phyloP scores from a whole-genome alignment of 129 eudicot species.

The Dittrichia graveolens region DNA sequence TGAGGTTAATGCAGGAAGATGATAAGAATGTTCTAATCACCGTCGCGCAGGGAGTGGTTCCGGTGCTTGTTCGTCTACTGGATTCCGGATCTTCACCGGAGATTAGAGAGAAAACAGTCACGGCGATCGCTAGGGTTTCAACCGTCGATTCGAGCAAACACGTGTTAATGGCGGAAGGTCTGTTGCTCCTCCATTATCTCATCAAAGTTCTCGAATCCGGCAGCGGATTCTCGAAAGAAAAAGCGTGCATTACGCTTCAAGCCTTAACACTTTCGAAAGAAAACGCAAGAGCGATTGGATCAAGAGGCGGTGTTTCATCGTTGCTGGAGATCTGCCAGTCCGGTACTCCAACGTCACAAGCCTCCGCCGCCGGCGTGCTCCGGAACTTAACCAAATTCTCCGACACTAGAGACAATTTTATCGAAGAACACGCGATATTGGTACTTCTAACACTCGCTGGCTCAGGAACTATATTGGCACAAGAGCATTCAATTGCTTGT shows the following conservation, averaged over 20 bases:
- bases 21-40: conserved; percentile 64
- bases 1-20: conserved; percentile 47
- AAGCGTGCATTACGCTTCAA: conserved; percentile 58
- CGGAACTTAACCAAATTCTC: conserved; percentile 48
- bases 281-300: conserved; percentile 62
- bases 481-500: conserved; percentile 72
- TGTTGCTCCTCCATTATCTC: conserved; percentile 48
- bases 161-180: conserved; percentile 53
- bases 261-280: conserved; percentile 53
- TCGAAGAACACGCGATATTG: conserved; percentile 55
- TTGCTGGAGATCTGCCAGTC: conserved; percentile 57
- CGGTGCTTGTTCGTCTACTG: conserved; percentile 54
- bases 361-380: conserved; percentile 62
- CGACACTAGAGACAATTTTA: conserved; percentile 43
- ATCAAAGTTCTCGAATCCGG: conserved; percentile 67
- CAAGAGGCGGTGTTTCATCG: conserved; percentile 65
- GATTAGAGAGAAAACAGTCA: conserved; percentile 50
- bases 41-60: conserved; percentile 71
- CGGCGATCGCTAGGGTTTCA: conserved; percentile 63
- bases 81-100: conserved; percentile 53
- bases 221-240: conserved; percentile 60
- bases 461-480: conserved; percentile 62
- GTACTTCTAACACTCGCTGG: conserved; percentile 45
- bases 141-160: conserved; percentile 43
- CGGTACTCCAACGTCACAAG: conserved; percentile 68